A percentile compares a stretch with the other conserved stretches of the same genome.
Conservation (phyloP, 2,329 filamentous ascomycete genomes). For the Aspergillus oerlinghausenensis region DNA sequence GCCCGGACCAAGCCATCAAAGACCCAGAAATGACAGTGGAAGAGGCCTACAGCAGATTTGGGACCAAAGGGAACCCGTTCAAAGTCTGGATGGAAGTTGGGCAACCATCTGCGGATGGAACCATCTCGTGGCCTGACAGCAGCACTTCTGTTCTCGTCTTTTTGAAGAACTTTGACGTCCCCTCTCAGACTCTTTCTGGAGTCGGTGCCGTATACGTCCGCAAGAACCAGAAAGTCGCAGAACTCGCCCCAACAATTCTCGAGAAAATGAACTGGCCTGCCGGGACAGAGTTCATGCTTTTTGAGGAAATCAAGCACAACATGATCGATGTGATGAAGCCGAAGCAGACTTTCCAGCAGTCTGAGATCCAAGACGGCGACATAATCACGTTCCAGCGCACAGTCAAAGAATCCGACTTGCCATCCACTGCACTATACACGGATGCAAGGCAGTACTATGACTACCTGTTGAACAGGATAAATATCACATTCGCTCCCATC, state of each 20-base stretch:
- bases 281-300: conserved; percentile 68
- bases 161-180: conserved; percentile 84
- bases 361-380: conserved; percentile 94
- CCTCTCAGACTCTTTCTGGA: conserved; percentile 69
- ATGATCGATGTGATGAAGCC: conserved; percentile 96
- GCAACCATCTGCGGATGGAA: conserved; percentile 64
- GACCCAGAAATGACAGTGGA: conserved; percentile 73
- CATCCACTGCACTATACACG: conserved; percentile 46
- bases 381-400: conserved; percentile 88
- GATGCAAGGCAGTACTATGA: conserved; percentile 89
- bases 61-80: conserved; percentile 63
- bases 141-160: conserved; percentile 72
- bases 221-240: conserved; percentile 81
- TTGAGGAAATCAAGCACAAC: conserved; percentile 95
- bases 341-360: conserved; percentile 81
- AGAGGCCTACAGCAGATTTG: conserved; percentile 66
- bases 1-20: conserved; percentile 81
- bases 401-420: conserved; percentile 40
- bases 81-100: conserved; percentile 83
- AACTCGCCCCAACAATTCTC: conserved; percentile 71
- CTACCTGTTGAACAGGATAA: conserved; percentile 79
- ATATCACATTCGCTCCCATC: conserved; percentile 70
- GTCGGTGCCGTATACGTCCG: conserved; percentile 81
- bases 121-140: conserved; percentile 60
- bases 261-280: conserved; percentile 83